A percentile compares a stretch with the other conserved stretches of the same genome.
Conservation (phyloP, 1,139 yeast species). For the Suhomyces bokatorum region DNA sequence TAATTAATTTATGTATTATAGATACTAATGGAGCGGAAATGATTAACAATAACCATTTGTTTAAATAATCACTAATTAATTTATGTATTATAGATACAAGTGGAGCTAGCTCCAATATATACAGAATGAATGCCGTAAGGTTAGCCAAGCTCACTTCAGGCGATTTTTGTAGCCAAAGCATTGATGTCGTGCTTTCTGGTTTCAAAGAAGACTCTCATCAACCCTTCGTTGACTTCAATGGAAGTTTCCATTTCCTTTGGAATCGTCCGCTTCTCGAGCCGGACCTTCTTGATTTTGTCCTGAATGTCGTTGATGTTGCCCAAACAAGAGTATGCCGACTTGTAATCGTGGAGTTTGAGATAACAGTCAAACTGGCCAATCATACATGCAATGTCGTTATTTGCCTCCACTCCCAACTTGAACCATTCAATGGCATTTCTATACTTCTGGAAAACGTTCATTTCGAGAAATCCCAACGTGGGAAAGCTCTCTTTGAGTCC, state of each 20-base stretch:
- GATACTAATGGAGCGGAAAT: too few relatives aligned
- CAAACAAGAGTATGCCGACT: conserved; percentile 29
- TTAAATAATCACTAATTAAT: too few relatives aligned
- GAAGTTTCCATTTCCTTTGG: conserved; percentile 28
- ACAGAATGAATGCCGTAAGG: conserved; percentile 2
- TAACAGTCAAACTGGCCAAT: conserved; percentile 73
- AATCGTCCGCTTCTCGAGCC: conserved; percentile 15
- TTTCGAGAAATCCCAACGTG: conserved; percentile 74
- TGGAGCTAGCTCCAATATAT: neutral
- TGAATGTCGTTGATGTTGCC: conserved; percentile 26
- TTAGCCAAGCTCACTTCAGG: neutral
- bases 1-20: too few relatives aligned
- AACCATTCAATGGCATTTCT: conserved; percentile 79
- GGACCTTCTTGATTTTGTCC: conserved; percentile 25
- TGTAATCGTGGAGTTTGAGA: conserved; percentile 27
- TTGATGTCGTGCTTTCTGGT: neutral
- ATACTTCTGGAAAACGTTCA: conserved; percentile 60
- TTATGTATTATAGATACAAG: neutral
- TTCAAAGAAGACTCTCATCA: conserved; percentile 30
- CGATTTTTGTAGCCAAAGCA: conserved; percentile 13
- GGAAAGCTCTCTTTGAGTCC: conserved; percentile 79
- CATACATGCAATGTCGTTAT: conserved; percentile 58
- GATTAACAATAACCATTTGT: neutral
- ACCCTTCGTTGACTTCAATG: conserved; percentile 26
- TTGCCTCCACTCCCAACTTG: conserved; percentile 69